These are phyloP conservation scores for Carex sylvatica DNA, from an alignment of 202 grass and related monocot species.

Conservation along the genomic window DNA sequence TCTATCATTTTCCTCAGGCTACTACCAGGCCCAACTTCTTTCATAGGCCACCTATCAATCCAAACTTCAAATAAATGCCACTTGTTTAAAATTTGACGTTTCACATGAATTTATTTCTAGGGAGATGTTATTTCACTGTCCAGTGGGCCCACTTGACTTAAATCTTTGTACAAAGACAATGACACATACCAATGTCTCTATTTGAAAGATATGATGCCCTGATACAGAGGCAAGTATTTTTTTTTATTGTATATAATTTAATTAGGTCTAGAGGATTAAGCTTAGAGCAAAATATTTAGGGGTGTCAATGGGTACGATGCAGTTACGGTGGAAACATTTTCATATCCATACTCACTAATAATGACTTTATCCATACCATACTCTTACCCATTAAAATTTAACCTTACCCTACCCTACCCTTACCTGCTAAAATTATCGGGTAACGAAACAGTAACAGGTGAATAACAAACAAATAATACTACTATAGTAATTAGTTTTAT, in stretches of 20 bases:
- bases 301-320: too few relatives aligned
- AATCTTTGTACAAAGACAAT: background rate
- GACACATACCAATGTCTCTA: background rate
- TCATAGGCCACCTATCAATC: conserved; percentile 2
- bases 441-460: too few relatives aligned
- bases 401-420: too few relatives aligned
- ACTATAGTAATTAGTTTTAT: too few relatives aligned
- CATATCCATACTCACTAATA: too few relatives aligned
- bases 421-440: too few relatives aligned
- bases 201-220: background rate
- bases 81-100: conserved; percentile 5
- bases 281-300: too few relatives aligned
- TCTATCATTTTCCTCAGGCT: conserved; percentile 10
- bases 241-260: background rate
- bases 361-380: too few relatives aligned
- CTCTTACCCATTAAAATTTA: too few relatives aligned
- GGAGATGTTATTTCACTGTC: conserved; percentile 8
- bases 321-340: too few relatives aligned
- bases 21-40: background rate
- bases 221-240: background rate
- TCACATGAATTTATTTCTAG: background rate
- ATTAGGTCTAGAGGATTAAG: background rate
- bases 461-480: too few relatives aligned
- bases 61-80: background rate
- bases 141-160: background rate